Conservation (phyloP, 2,329 filamentous ascomycete genomes). For the Emergomyces pasteurianus region DNA sequence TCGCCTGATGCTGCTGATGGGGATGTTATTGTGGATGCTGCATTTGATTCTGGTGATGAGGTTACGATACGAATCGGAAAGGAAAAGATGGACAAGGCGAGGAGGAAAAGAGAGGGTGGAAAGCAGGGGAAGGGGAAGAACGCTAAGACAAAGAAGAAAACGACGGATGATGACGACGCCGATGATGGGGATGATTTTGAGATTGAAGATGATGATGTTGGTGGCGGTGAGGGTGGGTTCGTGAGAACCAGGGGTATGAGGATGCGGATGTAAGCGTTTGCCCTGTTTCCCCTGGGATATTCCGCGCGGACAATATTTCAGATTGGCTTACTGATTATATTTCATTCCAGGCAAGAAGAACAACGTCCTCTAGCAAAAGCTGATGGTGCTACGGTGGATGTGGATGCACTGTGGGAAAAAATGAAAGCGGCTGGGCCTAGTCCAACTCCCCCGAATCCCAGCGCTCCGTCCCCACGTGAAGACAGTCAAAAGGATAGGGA, state of each 20-base stretch:
- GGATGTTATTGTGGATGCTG: slow-evolving; percentile 19
- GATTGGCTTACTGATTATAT: neutral
- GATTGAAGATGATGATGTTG: slow-evolving; percentile 24
- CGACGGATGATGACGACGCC: slow-evolving; percentile 25
- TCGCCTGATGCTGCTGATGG: slow-evolving; percentile 13
- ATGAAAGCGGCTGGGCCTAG: slow-evolving; percentile 31
- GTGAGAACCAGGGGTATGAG: slow-evolving; percentile 44
- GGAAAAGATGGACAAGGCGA: slow-evolving; percentile 28
- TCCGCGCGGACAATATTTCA: neutral
- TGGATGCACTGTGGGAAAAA: slow-evolving; percentile 43
- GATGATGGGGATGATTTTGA: slow-evolving; percentile 19
- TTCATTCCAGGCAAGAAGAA: slow-evolving; percentile 32
- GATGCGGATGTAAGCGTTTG: slow-evolving; percentile 30
- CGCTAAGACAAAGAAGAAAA: slow-evolving; percentile 18
- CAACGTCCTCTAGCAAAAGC: slow-evolving; percentile 33
- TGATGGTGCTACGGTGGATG: slow-evolving; percentile 41
- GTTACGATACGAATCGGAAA: slow-evolving; percentile 41
- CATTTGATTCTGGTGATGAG: slow-evolving; percentile 45
- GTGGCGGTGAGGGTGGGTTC: slow-evolving; percentile 37
- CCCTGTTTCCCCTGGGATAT: neutral
- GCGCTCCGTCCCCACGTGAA: slow-evolving; percentile 5
- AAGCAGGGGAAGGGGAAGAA: slow-evolving; percentile 29
- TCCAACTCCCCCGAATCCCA: slow-evolving; percentile 6
- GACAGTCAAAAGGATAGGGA: slow-evolving; percentile 10
- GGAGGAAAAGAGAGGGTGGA: slow-evolving; percentile 32